These are phyloP conservation scores for Phaffia australis DNA, from an alignment of 768 basidiomycete genomes.

Conservation along the genomic window DNA sequence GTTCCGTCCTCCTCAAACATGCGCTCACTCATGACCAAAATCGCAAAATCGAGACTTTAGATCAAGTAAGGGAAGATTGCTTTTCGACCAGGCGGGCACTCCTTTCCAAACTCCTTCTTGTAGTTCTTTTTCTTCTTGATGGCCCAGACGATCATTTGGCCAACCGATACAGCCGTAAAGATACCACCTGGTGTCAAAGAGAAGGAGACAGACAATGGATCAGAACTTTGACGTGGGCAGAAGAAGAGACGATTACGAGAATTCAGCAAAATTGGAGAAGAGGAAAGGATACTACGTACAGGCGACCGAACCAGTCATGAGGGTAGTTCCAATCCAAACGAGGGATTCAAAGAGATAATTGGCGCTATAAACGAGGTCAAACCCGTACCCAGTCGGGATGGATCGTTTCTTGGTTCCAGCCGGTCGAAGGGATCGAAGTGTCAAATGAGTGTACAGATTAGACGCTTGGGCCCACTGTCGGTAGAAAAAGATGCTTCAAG, in stretches of 20 bases:
- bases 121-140: constrained; percentile 78
- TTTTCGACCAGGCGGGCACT: constrained; percentile 64
- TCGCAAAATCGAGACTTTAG: constrained; percentile 25
- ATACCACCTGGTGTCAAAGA: constrained; percentile 36
- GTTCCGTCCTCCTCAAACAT: too few relatives aligned
- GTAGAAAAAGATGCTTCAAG: not conserved
- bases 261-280: not conserved
- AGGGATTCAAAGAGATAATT: constrained; percentile 90
- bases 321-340: constrained; percentile 58
- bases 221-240: not conserved
- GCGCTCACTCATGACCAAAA: not conserved
- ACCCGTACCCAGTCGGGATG: constrained; percentile 90
- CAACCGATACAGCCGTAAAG: constrained; percentile 54
- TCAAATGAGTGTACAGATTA: constrained; percentile 73
- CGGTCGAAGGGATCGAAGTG: constrained; percentile 71
- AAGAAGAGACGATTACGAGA: not conserved
- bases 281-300: constrained; percentile 45
- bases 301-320: constrained; percentile 65
- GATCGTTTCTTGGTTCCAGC: constrained; percentile 55
- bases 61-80: constrained; percentile 69
- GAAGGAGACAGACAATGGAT: not conserved
- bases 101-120: constrained; percentile 84
- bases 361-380: constrained; percentile 71
- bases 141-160: constrained; percentile 77
- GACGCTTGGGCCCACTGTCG: constrained; percentile 68